Conservation (phyloP, 2,329 filamentous ascomycete species). For the Cordyceps cateniannulata region DNA sequence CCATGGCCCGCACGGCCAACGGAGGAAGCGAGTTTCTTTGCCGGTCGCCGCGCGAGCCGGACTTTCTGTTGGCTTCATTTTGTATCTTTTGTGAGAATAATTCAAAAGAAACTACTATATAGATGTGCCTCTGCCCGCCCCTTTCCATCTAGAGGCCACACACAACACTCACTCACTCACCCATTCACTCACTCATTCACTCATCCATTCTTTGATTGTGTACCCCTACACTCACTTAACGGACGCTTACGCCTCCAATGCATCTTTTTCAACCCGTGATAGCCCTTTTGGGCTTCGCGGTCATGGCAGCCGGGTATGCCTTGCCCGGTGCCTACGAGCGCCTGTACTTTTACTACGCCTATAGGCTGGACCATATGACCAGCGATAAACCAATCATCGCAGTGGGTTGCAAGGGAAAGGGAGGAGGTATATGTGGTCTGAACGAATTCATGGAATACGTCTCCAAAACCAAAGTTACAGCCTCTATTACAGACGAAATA, state of each 20-base stretch:
- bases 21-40: too few species aligned
- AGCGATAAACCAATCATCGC: background rate
- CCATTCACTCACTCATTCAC: background rate
- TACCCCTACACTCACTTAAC: background rate
- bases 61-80: too few species aligned
- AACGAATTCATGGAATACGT: background rate
- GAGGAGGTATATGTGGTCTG: background rate
- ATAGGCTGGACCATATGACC: background rate
- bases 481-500: background rate
- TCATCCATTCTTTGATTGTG: too few species aligned
- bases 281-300: background rate
- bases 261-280: background rate
- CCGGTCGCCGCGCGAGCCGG: too few species aligned
- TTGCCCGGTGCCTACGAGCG: background rate
- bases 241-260: background rate
- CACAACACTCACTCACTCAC: background rate
- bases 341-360: background rate
- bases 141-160: too few species aligned
- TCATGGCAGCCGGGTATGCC: background rate
- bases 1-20: too few species aligned
- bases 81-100: too few species aligned
- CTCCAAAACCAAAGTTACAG: background rate
- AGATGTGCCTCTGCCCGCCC: background rate
- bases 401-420: background rate
- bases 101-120: too few species aligned